Evolutionary conservation across 768 basidiomycete genomes (phyloP).

Genomic region (Auricularia sp.): DNA sequence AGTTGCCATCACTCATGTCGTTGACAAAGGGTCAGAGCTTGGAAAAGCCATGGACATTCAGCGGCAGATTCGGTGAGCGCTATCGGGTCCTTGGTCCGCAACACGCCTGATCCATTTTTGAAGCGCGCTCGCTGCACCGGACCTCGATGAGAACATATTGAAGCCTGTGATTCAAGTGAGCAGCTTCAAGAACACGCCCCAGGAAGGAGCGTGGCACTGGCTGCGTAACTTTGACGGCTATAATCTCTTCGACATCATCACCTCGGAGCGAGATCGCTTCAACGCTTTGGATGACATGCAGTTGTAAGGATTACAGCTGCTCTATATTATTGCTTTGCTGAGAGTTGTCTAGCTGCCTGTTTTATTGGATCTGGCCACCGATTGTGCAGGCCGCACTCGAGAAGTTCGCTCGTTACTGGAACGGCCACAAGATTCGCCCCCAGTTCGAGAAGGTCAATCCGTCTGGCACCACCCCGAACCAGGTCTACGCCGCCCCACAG

Average conservation of each 20-base stretch:
- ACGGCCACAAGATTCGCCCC: conserved; percentile 18
- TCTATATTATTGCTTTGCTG: too few species aligned
- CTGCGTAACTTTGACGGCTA: conserved; percentile 12
- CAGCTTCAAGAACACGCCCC: conserved; percentile 23
- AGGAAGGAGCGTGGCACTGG: conserved; percentile 25
- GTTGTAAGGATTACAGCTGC: conserved; percentile 4
- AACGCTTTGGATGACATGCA: conserved; percentile 3
- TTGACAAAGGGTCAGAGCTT: conserved; percentile 25
- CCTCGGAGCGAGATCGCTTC: conserved; percentile 1
- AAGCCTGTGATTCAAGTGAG: conserved; percentile 14
- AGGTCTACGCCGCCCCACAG: background rate
- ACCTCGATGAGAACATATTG: conserved; percentile 15
- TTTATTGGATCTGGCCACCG: conserved; percentile 26
- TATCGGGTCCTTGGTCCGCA: background rate
- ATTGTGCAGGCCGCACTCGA: conserved; percentile 22
- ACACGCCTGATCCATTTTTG: background rate
- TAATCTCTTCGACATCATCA: conserved; percentile 11
- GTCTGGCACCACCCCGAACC: conserved; percentile 17
- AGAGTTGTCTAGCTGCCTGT: conserved; percentile 15
- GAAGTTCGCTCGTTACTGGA: conserved; percentile 22
- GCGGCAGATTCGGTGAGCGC: conserved; percentile 3
- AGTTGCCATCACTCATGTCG: conserved; percentile 19
- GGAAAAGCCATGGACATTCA: conserved; percentile 19
- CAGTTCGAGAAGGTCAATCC: conserved; percentile 20
- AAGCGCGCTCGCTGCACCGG: conserved; percentile 9